A percentile compares a stretch with the other conserved stretches of the same genome.
phyloP scores from a whole-genome alignment of 2,329 filamentous ascomycete genomes.

The Torrubiellomyces zombiae region DNA sequence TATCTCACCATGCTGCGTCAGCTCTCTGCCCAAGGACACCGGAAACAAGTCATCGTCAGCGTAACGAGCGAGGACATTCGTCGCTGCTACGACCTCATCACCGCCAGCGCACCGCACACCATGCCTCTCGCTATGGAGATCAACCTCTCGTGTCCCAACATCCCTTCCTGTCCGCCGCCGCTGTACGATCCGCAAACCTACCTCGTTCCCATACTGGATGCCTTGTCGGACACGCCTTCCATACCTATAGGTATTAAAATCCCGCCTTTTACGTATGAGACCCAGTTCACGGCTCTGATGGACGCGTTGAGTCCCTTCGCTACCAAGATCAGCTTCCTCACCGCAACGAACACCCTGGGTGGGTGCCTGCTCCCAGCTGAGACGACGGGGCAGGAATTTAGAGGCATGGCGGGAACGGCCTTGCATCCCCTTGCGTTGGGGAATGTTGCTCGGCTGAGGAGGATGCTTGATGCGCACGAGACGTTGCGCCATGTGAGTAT shows the following conservation, averaged over 20 bases:
- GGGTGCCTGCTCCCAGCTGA: constrained; percentile 40
- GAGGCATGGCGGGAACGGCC: constrained; percentile 55
- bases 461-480: constrained; percentile 34
- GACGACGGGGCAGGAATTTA: constrained; percentile 36
- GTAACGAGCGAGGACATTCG: constrained; percentile 50
- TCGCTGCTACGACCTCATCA: constrained; percentile 36
- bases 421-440: constrained; percentile 60
- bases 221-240: constrained; percentile 22
- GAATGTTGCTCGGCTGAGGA: constrained; percentile 53
- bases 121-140: constrained; percentile 53
- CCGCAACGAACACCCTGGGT: constrained; percentile 57
- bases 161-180: constrained; percentile 48
- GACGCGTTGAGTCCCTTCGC: constrained; percentile 25
- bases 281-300: constrained; percentile 44
- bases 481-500: constrained; percentile 38
- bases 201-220: constrained; percentile 36
- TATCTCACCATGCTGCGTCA: constrained; percentile 42
- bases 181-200: constrained; percentile 43
- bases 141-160: constrained; percentile 68
- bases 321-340: constrained; percentile 44
- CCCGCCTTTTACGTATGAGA: constrained; percentile 57
- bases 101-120: constrained; percentile 17
- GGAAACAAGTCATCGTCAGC: constrained; percentile 51
- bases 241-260: constrained; percentile 49
- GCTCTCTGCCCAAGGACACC: constrained; percentile 13